Evolutionary conservation across 257 asterid genomes (phyloP).

Genomic region (Rhazya stricta): DNA sequence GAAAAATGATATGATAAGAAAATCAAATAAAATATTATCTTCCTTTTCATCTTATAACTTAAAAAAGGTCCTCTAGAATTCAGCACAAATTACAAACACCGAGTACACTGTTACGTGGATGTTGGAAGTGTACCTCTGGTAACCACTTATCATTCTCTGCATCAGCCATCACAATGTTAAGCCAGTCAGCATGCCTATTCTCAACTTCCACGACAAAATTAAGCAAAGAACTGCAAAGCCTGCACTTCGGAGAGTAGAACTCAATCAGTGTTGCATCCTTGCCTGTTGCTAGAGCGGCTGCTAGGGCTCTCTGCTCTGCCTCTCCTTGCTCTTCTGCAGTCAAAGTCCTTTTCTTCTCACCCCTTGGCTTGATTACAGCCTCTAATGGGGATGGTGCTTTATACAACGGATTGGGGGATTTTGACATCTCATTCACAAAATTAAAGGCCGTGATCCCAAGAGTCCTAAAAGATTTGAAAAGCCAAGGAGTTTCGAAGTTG

Average conservation of each 20-base stretch:
- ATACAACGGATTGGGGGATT: constrained; percentile 19
- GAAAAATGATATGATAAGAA: background rate
- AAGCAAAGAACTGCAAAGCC: constrained; percentile 69
- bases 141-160: constrained; percentile 73
- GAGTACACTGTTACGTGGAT: background rate
- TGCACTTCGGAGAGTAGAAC: constrained; percentile 81
- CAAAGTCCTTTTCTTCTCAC: constrained; percentile 23
- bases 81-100: background rate
- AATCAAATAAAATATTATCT: background rate
- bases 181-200: constrained; percentile 64
- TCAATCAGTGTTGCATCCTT: constrained; percentile 72
- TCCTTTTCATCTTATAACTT: background rate
- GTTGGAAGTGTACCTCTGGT: constrained; percentile 59
- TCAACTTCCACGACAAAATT: constrained; percentile 60
- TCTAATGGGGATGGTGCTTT: constrained; percentile 11
- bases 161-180: constrained; percentile 71
- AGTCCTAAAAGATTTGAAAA: constrained; percentile 54
- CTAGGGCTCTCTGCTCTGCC: constrained; percentile 73
- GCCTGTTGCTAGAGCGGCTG: constrained; percentile 57
- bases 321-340: constrained; percentile 57
- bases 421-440: constrained; percentile 33
- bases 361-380: constrained; percentile 9
- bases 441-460: constrained; percentile 39
- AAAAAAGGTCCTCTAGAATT: background rate
- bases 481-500: constrained; percentile 60